Conservation (phyloP, 768 basidiomycete species). For the Termitomyces bulborhizus region DNA sequence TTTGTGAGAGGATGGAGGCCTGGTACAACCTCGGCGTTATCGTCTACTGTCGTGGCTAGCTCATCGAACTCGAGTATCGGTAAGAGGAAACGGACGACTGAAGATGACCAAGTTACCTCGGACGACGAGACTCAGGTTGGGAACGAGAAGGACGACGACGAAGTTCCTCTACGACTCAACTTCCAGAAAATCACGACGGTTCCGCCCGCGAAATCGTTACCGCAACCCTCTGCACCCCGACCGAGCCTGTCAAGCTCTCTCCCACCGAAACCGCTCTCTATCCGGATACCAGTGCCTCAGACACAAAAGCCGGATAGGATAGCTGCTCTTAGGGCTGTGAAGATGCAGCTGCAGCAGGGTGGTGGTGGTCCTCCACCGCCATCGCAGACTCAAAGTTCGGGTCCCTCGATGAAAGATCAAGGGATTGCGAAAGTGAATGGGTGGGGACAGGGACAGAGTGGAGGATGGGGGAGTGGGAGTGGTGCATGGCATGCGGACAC, state of each 20-base stretch:
- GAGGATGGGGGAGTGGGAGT: not conserved
- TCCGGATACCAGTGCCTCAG: not conserved
- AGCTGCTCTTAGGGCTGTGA: constrained; percentile 6
- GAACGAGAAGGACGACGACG: not conserved
- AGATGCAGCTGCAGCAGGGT: constrained; percentile 1
- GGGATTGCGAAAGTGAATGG: not conserved
- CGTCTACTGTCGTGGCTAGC: not conserved
- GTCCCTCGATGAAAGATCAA: not conserved
- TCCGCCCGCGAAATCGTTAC: not conserved
- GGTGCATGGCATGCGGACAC: not conserved
- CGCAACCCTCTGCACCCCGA: not conserved
- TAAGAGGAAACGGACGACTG: not conserved
- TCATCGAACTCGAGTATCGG: not conserved
- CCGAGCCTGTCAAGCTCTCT: not conserved
- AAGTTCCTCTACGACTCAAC: not conserved
- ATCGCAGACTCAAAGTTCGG: not conserved
- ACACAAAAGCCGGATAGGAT: constrained; percentile 2
- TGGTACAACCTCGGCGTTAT: not conserved
- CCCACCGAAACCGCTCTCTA: not conserved
- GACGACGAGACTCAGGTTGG: not conserved
- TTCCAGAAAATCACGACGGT: not conserved
- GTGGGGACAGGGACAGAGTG: not conserved
- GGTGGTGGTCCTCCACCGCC: not conserved
- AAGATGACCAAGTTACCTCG: not conserved
- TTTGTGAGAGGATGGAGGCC: constrained; percentile 33